Base-by-base conservation (phyloP, 163 green algal genomes). In the Volvox carteri region DNA sequence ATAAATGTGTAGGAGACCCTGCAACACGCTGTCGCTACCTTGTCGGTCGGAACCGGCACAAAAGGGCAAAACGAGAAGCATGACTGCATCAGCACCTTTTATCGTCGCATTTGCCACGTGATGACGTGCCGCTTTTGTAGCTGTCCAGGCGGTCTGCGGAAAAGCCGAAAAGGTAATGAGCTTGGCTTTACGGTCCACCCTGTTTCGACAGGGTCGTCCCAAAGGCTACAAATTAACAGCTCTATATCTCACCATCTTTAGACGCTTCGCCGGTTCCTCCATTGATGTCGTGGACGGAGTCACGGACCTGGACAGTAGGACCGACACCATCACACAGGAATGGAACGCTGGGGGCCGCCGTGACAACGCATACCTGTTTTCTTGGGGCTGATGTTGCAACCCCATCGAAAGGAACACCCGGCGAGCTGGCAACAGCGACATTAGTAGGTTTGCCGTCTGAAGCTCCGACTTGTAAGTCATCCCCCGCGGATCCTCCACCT, bases 261-360 rank as follows among this genome's bases (percentile, higher is more conserved):
- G 4, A 19, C 30, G n/a, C 28, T 30, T 70, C 48, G 1, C 4
- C 50, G 16, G 6, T 23, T 23, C 52, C 23, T 46, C 37, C 48
- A 19, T 35, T 70, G 16, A 84, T 84, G 35, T 84, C 75, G 11
- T 84, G 48, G 48, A 84, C 75, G 35, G 48, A 72, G 42, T 84
- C 75, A 4, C 75, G 75, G 6, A 84, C 75, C 75, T 84, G 75
- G 35, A 65, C 0, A 65, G 44, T 35, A 6, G 1, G 37, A 50
- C 68, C 5, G 68, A 48, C 21, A 77, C 35, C 68, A 12, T 48
- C 37, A 52, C 35, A 35, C 68, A 77, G 33, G 21, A 5, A 14
- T 50, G 35, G 1, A 77, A 2, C 33, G 37, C 19, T 9, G 3
- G 25, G 50, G 33, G 33, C 35, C 25, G 37, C 9, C 2, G 7